These are phyloP conservation scores for Mucor velutinosus DNA, from an alignment of 371 early-diverging fungal species.

Conservation along the genomic window DNA sequence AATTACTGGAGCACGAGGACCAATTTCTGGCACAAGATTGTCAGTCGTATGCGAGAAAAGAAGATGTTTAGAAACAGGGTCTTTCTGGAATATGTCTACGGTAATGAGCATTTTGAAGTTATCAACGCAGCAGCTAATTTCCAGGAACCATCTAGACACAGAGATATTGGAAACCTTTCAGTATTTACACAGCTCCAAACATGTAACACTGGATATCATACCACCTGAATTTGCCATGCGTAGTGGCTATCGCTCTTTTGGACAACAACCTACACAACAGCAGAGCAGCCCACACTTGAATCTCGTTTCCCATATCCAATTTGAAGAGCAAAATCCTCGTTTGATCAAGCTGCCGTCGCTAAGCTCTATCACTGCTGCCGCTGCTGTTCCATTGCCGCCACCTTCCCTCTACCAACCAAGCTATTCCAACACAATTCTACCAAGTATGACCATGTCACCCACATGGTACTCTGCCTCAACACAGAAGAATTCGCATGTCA, in stretches of 20 bases:
- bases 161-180: conserved; percentile 44
- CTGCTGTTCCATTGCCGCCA: conserved; percentile 19
- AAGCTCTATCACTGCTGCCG: conserved; percentile 9
- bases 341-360: conserved; percentile 5
- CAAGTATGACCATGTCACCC: conserved; percentile 49
- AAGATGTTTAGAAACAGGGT: conserved; percentile 37
- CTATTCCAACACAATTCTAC: conserved; percentile 34
- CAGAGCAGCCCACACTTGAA: conserved; percentile 2
- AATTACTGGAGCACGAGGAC: conserved; percentile 45
- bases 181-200: conserved; percentile 29
- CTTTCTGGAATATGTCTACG: conserved; percentile 44
- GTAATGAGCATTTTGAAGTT: conserved; percentile 9
- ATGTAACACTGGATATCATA: conserved; percentile 40
- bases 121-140: neutral
- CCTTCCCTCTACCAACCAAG: conserved; percentile 44
- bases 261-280: neutral
- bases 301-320: conserved; percentile 10
- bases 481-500: conserved; percentile 40
- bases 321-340: conserved; percentile 17
- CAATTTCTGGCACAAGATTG: conserved; percentile 43
- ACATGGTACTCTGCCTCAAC: conserved; percentile 47
- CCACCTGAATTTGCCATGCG: conserved; percentile 47
- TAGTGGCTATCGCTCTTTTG: conserved; percentile 30
- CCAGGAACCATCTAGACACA: conserved; percentile 14
- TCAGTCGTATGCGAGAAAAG: conserved; percentile 38